phyloP scores from a whole-genome alignment of 768 basidiomycete species.

The Xanthoconium stramineum region DNA sequence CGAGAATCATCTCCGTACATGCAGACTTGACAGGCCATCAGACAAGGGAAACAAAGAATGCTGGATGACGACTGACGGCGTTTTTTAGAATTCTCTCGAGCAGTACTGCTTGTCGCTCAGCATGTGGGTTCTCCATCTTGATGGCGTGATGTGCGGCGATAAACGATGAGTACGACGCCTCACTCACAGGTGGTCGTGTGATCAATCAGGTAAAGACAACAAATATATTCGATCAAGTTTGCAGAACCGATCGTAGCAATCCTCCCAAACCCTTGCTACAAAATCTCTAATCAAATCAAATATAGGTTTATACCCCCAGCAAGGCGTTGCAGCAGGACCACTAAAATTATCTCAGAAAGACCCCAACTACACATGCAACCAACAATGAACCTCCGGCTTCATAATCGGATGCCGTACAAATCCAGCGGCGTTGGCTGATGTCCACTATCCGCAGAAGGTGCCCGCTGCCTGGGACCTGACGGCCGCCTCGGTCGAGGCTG shows the following conservation, averaged over 20 bases:
- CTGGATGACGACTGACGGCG: slow-evolving; percentile 49
- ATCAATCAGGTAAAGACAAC: not conserved
- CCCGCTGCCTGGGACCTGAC: slow-evolving; percentile 29
- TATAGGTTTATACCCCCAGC: not conserved
- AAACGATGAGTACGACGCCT: not conserved
- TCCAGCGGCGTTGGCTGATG: slow-evolving; percentile 20
- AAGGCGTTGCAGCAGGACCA: slow-evolving; percentile 19
- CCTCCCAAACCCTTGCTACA: slow-evolving; percentile 20
- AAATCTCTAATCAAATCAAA: not conserved
- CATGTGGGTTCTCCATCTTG: slow-evolving; percentile 92
- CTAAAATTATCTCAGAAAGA: not conserved
- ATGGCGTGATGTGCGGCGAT: slow-evolving; percentile 1
- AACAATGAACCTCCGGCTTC: not conserved
- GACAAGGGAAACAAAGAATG: not conserved
- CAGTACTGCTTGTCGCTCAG: slow-evolving; percentile 86
- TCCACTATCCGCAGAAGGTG: slow-evolving; percentile 19
- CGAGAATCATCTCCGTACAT: slow-evolving; percentile 86
- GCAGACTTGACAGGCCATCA: slow-evolving; percentile 62
- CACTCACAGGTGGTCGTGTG: not conserved
- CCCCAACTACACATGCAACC: not conserved
- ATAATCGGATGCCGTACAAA: slow-evolving; percentile 13
- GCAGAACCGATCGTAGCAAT: not conserved
- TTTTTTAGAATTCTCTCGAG: slow-evolving; percentile 91
- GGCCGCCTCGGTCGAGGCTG: slow-evolving; percentile 31
- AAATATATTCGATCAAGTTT: not conserved